Evolutionary conservation across 2,329 filamentous ascomycete genomes (phyloP).

Genomic region (Ophiostoma montium): DNA sequence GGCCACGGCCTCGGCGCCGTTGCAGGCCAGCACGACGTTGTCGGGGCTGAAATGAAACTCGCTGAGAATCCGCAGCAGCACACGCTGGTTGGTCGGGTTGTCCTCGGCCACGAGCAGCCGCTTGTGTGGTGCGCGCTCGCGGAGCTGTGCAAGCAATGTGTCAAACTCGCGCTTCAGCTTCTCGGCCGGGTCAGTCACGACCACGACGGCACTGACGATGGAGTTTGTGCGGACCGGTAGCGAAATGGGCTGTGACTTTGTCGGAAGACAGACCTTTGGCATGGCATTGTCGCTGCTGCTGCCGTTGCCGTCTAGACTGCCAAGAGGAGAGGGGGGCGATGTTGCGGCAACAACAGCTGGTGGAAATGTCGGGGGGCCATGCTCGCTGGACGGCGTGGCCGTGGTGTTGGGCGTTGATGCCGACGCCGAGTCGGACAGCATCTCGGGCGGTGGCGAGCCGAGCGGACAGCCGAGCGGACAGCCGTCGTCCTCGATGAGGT

Average conservation of each 20-base stretch:
- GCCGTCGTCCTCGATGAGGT: conserved; percentile 3
- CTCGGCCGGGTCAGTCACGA: not conserved
- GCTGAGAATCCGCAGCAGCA: conserved; percentile 23
- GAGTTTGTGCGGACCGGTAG: conserved; percentile 68
- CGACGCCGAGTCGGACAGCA: not conserved
- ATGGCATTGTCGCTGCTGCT: not conserved
- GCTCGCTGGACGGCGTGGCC: not conserved
- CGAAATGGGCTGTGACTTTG: no score
- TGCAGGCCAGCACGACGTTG: conserved; percentile 26
- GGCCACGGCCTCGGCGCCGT: conserved; percentile 28
- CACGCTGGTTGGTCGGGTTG: conserved; percentile 29
- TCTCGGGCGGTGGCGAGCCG: not conserved
- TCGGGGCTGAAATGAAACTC: conserved; percentile 24
- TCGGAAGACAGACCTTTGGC: no score
- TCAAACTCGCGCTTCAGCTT: not conserved
- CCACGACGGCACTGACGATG: not conserved
- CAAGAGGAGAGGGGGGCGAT: no score
- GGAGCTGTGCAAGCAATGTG: conserved; percentile 14
- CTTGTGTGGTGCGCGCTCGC: conserved; percentile 24
- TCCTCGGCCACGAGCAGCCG: conserved; percentile 27
- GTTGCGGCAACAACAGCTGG: no score
- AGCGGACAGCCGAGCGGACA: not conserved
- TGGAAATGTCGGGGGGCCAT: not conserved
- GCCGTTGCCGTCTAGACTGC: no score
- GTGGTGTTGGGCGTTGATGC: not conserved